A percentile compares a stretch with the other conserved stretches of the same genome.
Conservation (phyloP, 768 basidiomycete genomes). For the Boletales sp. region DNA sequence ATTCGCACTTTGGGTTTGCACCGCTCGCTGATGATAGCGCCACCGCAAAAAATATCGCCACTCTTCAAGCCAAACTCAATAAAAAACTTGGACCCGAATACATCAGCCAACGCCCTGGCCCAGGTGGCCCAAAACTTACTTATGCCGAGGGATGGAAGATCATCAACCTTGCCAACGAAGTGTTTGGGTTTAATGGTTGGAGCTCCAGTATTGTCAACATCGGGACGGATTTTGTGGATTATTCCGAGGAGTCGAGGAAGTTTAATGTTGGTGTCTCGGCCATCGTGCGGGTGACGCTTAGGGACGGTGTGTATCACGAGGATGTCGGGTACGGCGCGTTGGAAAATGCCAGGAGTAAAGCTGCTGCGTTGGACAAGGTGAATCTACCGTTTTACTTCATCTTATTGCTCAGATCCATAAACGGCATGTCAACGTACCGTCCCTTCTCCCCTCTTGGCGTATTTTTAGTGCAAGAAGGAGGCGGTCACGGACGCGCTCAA, state of each 20-base stretch:
- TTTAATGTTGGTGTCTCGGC: conserved; percentile 79
- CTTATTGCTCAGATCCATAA: neutral
- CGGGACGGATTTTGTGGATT: conserved; percentile 77
- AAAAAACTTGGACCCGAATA: conserved; percentile 94
- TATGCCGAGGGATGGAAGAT: conserved; percentile 98
- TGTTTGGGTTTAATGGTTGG: conserved; percentile 98
- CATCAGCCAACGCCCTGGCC: conserved; percentile 84
- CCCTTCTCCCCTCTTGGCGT: neutral
- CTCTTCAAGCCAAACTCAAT: conserved; percentile 76
- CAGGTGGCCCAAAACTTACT: conserved; percentile 81
- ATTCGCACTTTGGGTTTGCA: conserved; percentile 2
- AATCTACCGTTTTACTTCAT: conserved; percentile 18
- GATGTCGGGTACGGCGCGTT: conserved; percentile 89
- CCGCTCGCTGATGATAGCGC: conserved; percentile 57
- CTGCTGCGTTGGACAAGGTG: conserved; percentile 87
- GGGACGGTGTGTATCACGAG: conserved; percentile 88
- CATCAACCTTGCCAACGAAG: conserved; percentile 96
- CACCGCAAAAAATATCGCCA: conserved; percentile 50
- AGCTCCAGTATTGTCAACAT: conserved; percentile 74
- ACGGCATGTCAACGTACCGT: conserved; percentile 1
- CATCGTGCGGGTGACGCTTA: conserved; percentile 80
- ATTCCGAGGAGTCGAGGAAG: conserved; percentile 58
- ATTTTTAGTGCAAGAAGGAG: conserved; percentile 89
- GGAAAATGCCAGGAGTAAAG: conserved; percentile 86
- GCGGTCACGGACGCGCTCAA: conserved; percentile 95